phyloP scores from a whole-genome alignment of 768 basidiomycete genomes.

The Tephrocybe sp. region DNA sequence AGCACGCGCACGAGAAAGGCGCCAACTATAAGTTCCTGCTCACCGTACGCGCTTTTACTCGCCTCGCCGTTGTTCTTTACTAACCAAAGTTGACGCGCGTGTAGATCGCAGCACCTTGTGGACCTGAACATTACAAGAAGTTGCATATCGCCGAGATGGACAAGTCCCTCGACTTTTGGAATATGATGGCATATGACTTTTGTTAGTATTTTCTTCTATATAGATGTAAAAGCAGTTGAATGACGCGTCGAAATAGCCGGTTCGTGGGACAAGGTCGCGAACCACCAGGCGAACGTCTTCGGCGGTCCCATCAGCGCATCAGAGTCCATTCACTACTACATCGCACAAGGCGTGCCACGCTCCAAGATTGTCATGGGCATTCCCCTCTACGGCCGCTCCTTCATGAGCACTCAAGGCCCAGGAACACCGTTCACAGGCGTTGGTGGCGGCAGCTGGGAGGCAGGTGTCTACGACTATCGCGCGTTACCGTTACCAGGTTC shows the following conservation, averaged over 20 bases:
- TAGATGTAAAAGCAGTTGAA: conserved; percentile 1
- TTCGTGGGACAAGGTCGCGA: conserved; percentile 68
- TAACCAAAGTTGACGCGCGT: not conserved
- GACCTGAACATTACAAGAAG: conserved; percentile 79
- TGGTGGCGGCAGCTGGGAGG: conserved; percentile 89
- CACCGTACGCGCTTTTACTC: conserved; percentile 49
- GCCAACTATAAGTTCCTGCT: conserved; percentile 65
- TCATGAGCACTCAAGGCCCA: conserved; percentile 81
- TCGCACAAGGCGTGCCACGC: conserved; percentile 62
- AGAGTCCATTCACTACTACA: conserved; percentile 70
- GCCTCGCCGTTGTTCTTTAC: not conserved
- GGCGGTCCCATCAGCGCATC: conserved; percentile 63
- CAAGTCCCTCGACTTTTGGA: conserved; percentile 89
- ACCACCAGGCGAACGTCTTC: conserved; percentile 86
- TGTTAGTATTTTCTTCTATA: conserved; percentile 37
- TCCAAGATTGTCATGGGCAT: conserved; percentile 87
- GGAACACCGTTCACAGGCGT: conserved; percentile 76
- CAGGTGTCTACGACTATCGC: conserved; percentile 91
- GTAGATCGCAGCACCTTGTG: conserved; percentile 92
- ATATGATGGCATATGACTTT: conserved; percentile 93
- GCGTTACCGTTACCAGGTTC: conserved; percentile 78
- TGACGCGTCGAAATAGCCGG: conserved; percentile 46
- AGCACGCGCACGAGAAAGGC: conserved; percentile 58
- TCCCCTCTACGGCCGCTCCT: conserved; percentile 92
- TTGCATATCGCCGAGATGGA: conserved; percentile 85